These are phyloP conservation scores for Logfia minima DNA, from an alignment of 129 eudicot genomes.

Conservation along the genomic window DNA sequence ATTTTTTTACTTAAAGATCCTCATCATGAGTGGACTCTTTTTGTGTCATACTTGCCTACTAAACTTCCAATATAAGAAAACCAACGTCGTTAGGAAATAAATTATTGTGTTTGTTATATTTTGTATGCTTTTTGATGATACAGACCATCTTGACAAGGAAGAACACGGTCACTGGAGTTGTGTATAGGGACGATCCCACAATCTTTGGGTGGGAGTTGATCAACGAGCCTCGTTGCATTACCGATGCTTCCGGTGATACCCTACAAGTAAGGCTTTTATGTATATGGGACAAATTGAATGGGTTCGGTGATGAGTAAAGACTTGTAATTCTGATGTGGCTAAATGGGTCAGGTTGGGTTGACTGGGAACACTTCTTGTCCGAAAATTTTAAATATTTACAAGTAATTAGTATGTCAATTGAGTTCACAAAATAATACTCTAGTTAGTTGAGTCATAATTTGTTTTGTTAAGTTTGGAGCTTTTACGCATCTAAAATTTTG, in stretches of 20 bases:
- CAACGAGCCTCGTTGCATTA: slow-evolving; percentile 90
- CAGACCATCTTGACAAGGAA: slow-evolving; percentile 86
- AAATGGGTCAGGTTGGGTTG: slow-evolving; percentile 1
- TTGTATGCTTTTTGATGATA: slow-evolving; percentile 18
- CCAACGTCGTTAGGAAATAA: background rate
- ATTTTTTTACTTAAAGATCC: too few species aligned
- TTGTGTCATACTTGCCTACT: background rate
- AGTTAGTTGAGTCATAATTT: background rate
- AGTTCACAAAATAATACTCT: background rate
- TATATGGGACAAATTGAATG: background rate
- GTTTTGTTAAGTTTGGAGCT: background rate
- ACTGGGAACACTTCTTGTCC: background rate
- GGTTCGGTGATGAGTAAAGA: too few species aligned
- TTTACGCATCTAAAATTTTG: background rate
- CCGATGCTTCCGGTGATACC: slow-evolving; percentile 90
- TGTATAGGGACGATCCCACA: slow-evolving; percentile 90
- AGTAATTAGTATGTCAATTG: background rate
- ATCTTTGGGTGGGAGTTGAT: slow-evolving; percentile 96
- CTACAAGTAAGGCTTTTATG: slow-evolving; percentile 56
- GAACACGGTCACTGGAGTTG: slow-evolving; percentile 85
- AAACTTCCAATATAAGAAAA: too few species aligned
- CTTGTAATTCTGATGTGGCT: background rate
- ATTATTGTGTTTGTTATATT: background rate
- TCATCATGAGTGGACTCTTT: background rate
- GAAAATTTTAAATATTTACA: too few species aligned